These are phyloP conservation scores for Chalciporus pseudorubinellus DNA, from an alignment of 768 basidiomycete species.

Conservation along the genomic window DNA sequence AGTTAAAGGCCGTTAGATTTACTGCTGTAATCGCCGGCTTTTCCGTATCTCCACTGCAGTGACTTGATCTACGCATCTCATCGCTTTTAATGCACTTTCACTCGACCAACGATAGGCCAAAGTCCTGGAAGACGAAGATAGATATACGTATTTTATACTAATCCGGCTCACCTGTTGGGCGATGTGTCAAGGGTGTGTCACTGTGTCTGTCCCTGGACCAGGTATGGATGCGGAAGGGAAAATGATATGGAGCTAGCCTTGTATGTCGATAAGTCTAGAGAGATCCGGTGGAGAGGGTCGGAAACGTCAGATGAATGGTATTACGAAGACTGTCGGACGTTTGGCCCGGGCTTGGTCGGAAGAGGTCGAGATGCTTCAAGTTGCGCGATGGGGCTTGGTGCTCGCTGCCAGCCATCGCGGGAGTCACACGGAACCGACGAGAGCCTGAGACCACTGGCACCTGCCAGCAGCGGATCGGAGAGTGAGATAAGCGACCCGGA, in stretches of 20 bases:
- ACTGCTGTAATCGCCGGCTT: slow-evolving; percentile 11
- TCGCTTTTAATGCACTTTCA: slow-evolving; percentile 24
- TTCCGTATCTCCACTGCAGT: slow-evolving; percentile 16
- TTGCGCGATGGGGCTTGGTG: too few relatives aligned
- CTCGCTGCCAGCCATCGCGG: too few relatives aligned
- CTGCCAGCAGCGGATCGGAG: neutral
- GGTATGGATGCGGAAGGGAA: slow-evolving; percentile 22
- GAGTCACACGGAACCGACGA: too few relatives aligned
- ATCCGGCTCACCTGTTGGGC: slow-evolving; percentile 19
- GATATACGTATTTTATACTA: slow-evolving; percentile 25
- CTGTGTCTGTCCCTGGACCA: slow-evolving; percentile 24
- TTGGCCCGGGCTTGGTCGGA: too few relatives aligned
- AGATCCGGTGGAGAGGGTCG: slow-evolving; percentile 14
- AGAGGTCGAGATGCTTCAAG: too few relatives aligned
- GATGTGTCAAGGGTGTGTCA: slow-evolving; percentile 2
- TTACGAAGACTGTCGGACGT: slow-evolving; percentile 16
- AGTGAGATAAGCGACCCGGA: neutral
- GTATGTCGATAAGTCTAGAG: slow-evolving; percentile 15
- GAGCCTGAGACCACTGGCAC: too few relatives aligned
- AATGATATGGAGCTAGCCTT: slow-evolving; percentile 21
- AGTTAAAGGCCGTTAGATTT: slow-evolving; percentile 24
- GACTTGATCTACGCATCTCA: slow-evolving; percentile 31
- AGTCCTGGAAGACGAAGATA: slow-evolving; percentile 4
- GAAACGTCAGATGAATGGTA: slow-evolving; percentile 11
- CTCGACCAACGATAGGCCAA: slow-evolving; percentile 8